Evolutionary conservation across 768 basidiomycete species (phyloP).

Genomic region (Mycena crocata): DNA sequence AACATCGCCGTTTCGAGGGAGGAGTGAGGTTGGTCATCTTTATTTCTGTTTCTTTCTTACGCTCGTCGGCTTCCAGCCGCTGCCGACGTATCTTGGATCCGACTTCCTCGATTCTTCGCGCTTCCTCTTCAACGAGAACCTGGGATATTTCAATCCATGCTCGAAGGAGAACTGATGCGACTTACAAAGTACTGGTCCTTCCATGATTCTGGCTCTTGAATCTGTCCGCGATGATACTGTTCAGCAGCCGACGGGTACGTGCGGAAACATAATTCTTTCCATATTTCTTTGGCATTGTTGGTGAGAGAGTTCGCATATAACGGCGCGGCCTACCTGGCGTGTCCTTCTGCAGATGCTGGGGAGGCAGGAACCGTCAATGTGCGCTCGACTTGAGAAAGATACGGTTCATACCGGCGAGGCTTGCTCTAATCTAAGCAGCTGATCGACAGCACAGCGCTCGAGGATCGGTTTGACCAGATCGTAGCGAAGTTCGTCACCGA

Average conservation of each 20-base stretch:
- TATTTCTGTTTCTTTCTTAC: conserved; percentile 81
- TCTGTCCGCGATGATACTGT: conserved; percentile 53
- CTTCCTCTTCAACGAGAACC: conserved; percentile 69
- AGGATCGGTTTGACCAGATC: conserved; percentile 79
- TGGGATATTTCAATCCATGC: conserved; percentile 41
- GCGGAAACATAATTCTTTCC: conserved; percentile 73
- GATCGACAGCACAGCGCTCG: conserved; percentile 77
- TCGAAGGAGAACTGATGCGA: conserved; percentile 21
- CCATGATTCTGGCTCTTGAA: conserved; percentile 71
- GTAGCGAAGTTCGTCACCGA: conserved; percentile 74
- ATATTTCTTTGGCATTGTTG: conserved; percentile 61
- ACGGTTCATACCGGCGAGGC: conserved; percentile 69
- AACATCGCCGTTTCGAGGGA: conserved; percentile 75
- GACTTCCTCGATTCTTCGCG: conserved; percentile 71
- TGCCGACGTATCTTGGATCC: conserved; percentile 72
- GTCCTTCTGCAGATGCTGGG: conserved; percentile 64
- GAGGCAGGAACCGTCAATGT: conserved; percentile 12
- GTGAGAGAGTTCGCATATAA: conserved; percentile 22
- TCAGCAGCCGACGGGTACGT: conserved; percentile 67
- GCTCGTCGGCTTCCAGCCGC: conserved; percentile 76
- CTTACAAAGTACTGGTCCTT: conserved; percentile 76
- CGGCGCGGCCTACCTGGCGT: conserved; percentile 60
- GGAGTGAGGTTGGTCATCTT: conserved; percentile 80
- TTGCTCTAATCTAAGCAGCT: conserved; percentile 75
- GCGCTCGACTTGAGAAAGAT: background rate